These are phyloP conservation scores for Saccharomycopsis microspora DNA, from an alignment of 805 yeast species.

Conservation along the genomic window DNA sequence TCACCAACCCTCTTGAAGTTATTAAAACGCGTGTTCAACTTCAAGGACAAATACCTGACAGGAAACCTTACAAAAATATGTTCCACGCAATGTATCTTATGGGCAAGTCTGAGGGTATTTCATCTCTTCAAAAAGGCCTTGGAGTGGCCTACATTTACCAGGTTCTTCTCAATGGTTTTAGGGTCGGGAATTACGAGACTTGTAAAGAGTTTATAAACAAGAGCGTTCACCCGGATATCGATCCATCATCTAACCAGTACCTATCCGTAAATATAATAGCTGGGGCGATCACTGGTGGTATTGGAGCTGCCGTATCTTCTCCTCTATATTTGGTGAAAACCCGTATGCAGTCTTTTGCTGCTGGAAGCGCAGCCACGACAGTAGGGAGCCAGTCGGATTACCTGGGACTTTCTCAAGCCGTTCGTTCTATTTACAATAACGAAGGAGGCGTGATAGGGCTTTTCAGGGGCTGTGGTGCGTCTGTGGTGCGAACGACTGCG, in stretches of 20 bases:
- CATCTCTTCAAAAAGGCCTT: slow-evolving; percentile 85
- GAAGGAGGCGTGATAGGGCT: slow-evolving; percentile 78
- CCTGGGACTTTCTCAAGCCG: slow-evolving; percentile 55
- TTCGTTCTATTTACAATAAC: slow-evolving; percentile 42
- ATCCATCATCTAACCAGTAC: slow-evolving; percentile 37
- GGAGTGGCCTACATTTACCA: slow-evolving; percentile 86
- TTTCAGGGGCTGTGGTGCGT: slow-evolving; percentile 90
- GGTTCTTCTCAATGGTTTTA: slow-evolving; percentile 83
- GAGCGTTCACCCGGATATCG: slow-evolving; percentile 38
- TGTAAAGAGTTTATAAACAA: slow-evolving; percentile 49
- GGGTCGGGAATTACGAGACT: slow-evolving; percentile 93
- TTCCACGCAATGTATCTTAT: slow-evolving; percentile 72
- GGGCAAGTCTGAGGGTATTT: slow-evolving; percentile 69
- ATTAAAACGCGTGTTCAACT: slow-evolving; percentile 94
- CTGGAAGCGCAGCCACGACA: slow-evolving; percentile 28
- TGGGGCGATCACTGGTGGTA: slow-evolving; percentile 77
- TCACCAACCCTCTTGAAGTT: slow-evolving; percentile 91
- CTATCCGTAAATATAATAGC: slow-evolving; percentile 56
- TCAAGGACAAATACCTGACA: slow-evolving; percentile 76
- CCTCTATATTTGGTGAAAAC: slow-evolving; percentile 91
- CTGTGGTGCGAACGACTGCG: slow-evolving; percentile 85
- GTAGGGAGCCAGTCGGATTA: slow-evolving; percentile 86
- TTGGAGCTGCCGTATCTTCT: slow-evolving; percentile 84
- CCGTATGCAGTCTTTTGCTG: slow-evolving; percentile 90
- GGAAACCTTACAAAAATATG: slow-evolving; percentile 63